These are phyloP conservation scores for Ziziphus jujuba DNA, from an alignment of 306 rosid species.

Conservation along the genomic window DNA sequence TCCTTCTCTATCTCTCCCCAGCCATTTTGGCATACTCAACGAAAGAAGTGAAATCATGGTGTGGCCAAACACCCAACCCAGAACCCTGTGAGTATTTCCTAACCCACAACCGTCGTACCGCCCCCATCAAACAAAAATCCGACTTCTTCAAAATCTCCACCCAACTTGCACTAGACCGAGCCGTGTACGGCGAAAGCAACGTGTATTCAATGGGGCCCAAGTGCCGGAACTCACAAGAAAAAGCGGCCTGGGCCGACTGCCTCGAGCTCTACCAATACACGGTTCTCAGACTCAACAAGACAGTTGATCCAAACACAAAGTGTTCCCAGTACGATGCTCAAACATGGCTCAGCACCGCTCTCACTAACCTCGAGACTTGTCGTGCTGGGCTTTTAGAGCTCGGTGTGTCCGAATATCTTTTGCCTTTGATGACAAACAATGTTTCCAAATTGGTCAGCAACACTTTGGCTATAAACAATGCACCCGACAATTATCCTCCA, in stretches of 20 bases:
- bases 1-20: conserved; percentile 30
- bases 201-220: conserved; percentile 45
- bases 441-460: conserved; percentile 61
- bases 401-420: conserved; percentile 35
- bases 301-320: conserved; percentile 22
- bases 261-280: conserved; percentile 59
- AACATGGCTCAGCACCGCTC: conserved; percentile 76
- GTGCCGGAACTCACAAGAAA: conserved; percentile 39
- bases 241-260: conserved; percentile 72
- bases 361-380: conserved; percentile 80
- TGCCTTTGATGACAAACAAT: conserved; percentile 55
- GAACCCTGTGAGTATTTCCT: conserved; percentile 63
- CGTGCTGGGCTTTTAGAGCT: conserved; percentile 54
- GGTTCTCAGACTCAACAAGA: conserved; percentile 44
- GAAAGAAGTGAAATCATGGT: conserved; percentile 54
- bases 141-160: conserved; percentile 57
- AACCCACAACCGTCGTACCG: conserved; percentile 22
- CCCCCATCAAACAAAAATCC: conserved; percentile 50
- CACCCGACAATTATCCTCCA: neutral
- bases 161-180: conserved; percentile 47
- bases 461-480: conserved; percentile 57
- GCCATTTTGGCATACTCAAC: conserved; percentile 20
- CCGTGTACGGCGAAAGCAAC: conserved; percentile 38
- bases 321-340: conserved; percentile 52
- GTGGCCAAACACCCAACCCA: conserved; percentile 84